phyloP scores from a whole-genome alignment of 2,329 filamentous ascomycete species.

The Amesomyces nigricolor region DNA sequence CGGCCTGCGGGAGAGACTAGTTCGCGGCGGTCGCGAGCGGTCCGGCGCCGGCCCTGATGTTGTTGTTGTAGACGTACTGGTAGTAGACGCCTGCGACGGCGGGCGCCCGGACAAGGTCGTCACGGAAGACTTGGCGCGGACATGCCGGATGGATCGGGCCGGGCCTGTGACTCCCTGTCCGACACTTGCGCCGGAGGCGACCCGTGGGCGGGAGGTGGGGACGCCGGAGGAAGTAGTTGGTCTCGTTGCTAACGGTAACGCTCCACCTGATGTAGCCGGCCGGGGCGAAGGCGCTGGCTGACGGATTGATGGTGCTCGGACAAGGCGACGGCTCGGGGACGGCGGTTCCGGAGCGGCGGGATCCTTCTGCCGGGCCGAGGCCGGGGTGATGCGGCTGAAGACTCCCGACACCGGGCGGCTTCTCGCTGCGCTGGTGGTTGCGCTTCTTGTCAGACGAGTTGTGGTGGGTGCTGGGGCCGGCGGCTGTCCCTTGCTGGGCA shows the following conservation, averaged over 20 bases:
- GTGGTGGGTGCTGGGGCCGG: constrained; percentile 16
- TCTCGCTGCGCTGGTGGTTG: constrained; percentile 21
- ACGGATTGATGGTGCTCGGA: constrained; percentile 10
- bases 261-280: not conserved
- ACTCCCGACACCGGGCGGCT: constrained; percentile 24
- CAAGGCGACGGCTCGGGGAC: not conserved
- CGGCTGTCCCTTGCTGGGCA: constrained; percentile 43
- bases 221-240: constrained; percentile 30
- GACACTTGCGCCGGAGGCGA: constrained; percentile 9
- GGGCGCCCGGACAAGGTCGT: constrained; percentile 37
- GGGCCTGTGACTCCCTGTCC: not conserved
- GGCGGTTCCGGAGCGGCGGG: not conserved
- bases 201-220: constrained; percentile 14
- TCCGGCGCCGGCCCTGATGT: constrained; percentile 6
- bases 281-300: constrained; percentile 11
- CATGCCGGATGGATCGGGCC: constrained; percentile 27
- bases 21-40: constrained; percentile 19
- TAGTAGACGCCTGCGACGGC: constrained; percentile 18
- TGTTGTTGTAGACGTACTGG: constrained; percentile 13
- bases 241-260: not conserved
- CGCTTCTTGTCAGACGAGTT: constrained; percentile 6
- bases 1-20: constrained; percentile 6
- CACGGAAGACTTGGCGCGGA: constrained; percentile 39
- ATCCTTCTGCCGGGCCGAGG: constrained; percentile 5
- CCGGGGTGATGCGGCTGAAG: constrained; percentile 19